Conservation (phyloP, 768 basidiomycete genomes). For the Mycena filopes region DNA sequence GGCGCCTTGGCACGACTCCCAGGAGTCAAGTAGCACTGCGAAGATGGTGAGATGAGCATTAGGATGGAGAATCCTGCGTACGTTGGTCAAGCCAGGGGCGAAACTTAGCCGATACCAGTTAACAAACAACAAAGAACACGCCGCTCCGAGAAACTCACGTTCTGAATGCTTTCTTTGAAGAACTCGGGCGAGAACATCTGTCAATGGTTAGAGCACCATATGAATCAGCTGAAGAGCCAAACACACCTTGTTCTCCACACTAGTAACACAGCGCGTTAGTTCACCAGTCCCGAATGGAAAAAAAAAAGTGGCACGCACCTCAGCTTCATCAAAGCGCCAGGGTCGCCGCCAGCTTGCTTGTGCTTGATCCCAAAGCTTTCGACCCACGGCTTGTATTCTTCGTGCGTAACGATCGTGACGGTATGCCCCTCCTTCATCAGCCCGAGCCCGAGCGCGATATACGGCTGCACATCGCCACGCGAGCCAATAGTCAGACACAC, state of each 20-base stretch:
- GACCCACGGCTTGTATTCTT: slow-evolving; percentile 66
- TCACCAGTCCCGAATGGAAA: not conserved
- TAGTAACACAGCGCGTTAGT: not conserved
- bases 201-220: not conserved
- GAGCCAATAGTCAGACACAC: slow-evolving; percentile 74
- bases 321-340: slow-evolving; percentile 74
- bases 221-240: not conserved
- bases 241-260: slow-evolving; percentile 51
- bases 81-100: slow-evolving; percentile 73
- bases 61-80: slow-evolving; percentile 41
- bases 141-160: slow-evolving; percentile 47
- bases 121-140: slow-evolving; percentile 1
- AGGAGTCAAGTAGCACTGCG: slow-evolving; percentile 68
- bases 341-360: slow-evolving; percentile 74
- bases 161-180: slow-evolving; percentile 69
- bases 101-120: slow-evolving; percentile 54
- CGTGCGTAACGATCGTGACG: slow-evolving; percentile 68
- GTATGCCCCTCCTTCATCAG: slow-evolving; percentile 60
- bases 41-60: too few relatives aligned
- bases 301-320: slow-evolving; percentile 39
- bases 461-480: slow-evolving; percentile 73
- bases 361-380: slow-evolving; percentile 68
- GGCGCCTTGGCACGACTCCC: slow-evolving; percentile 71
- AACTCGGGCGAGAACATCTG: slow-evolving; percentile 79
- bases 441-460: slow-evolving; percentile 63